These are phyloP conservation scores for Rhodomyrtus tomentosa DNA, from an alignment of 345 rosid genomes.

Conservation along the genomic window DNA sequence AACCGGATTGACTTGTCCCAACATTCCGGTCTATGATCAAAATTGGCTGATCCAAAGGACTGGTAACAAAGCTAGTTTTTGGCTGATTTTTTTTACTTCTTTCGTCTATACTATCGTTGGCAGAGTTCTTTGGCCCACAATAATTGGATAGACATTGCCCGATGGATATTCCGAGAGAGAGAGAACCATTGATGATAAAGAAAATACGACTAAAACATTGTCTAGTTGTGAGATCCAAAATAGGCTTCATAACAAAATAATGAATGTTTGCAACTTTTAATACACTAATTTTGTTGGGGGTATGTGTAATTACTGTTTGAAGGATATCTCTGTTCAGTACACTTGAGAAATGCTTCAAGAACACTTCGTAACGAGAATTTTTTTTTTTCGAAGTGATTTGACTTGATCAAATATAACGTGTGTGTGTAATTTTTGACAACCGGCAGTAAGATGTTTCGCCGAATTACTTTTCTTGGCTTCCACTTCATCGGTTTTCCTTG, in stretches of 20 bases:
- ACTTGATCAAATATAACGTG: not conserved
- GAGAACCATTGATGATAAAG: not conserved
- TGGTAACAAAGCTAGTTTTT: not conserved
- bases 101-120: too few species aligned
- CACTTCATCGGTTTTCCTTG: not conserved
- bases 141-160: too few species aligned
- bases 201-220: not conserved
- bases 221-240: not conserved
- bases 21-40: not conserved
- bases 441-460: too few species aligned
- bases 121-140: too few species aligned
- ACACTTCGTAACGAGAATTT: not conserved
- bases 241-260: not conserved
- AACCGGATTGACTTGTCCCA: not conserved
- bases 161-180: not conserved
- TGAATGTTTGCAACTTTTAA: not conserved
- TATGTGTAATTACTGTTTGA: not conserved
- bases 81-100: not conserved
- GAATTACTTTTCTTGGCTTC: not conserved
- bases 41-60: not conserved
- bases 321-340: not conserved
- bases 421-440: too few species aligned
- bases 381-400: not conserved
- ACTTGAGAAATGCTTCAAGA: not conserved
- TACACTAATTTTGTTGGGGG: not conserved